Percentiles rank a stretch among this genome's conserved stretches.
Conservation (phyloP, 768 basidiomycete species). For the Tephrocybe sp. region DNA sequence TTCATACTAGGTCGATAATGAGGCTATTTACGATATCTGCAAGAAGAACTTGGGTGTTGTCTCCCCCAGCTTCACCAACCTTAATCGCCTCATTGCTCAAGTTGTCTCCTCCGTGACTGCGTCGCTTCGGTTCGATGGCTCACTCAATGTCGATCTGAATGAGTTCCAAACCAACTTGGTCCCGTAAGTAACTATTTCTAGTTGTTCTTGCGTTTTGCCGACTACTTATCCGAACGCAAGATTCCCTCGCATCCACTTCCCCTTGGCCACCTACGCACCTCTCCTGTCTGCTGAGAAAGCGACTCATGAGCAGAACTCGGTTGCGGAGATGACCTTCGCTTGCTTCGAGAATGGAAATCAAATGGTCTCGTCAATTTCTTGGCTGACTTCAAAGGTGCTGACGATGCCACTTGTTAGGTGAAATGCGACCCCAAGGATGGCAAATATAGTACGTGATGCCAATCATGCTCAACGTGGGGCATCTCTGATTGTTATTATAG, state of each 20-base stretch:
- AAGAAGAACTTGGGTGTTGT: slow-evolving; percentile 88
- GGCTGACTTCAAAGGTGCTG: not conserved
- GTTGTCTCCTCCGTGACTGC: slow-evolving; percentile 98
- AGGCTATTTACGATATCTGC: slow-evolving; percentile 99
- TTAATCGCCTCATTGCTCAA: slow-evolving; percentile 96
- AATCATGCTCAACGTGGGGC: not conserved
- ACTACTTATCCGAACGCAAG: slow-evolving; percentile 36
- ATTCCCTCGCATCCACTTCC: slow-evolving; percentile 99
- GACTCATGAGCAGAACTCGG: slow-evolving; percentile 94
- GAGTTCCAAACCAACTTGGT: slow-evolving; percentile 99
- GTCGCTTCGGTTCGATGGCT: slow-evolving; percentile 95
- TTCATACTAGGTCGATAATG: slow-evolving; percentile 82
- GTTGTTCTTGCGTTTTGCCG: slow-evolving; percentile 9
- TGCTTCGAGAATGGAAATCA: slow-evolving; percentile 98
- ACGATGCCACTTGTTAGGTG: slow-evolving; percentile 26
- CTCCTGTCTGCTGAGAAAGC: slow-evolving; percentile 96
- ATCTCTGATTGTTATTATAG: slow-evolving; percentile 34
- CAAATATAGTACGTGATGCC: slow-evolving; percentile 84
- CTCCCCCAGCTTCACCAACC: slow-evolving; percentile 88
- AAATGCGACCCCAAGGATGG: slow-evolving; percentile 95
- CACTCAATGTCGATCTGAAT: slow-evolving; percentile 94
- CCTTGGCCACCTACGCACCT: slow-evolving; percentile 93
- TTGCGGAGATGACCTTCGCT: slow-evolving; percentile 96
- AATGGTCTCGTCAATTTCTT: slow-evolving; percentile 54
- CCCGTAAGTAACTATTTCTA: slow-evolving; percentile 58